These are phyloP conservation scores for Arctostaphylos glauca DNA, from an alignment of 148 eudicot genomes.

Conservation along the genomic window DNA sequence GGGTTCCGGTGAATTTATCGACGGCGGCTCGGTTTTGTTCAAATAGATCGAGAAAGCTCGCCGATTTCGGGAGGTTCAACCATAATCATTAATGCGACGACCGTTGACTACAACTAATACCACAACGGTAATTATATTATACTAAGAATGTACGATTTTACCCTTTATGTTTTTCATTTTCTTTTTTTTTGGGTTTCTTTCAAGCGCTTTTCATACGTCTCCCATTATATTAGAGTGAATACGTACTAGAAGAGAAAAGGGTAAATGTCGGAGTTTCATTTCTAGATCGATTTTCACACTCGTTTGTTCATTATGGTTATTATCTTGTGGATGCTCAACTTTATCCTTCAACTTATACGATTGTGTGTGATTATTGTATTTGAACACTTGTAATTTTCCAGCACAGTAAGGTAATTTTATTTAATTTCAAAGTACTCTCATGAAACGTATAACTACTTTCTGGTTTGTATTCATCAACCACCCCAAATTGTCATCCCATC, in stretches of 20 bases:
- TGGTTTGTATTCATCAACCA: too few relatives aligned
- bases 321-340: too few relatives aligned
- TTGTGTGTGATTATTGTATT: too few relatives aligned
- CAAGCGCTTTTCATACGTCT: neutral
- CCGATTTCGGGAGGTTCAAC: slow-evolving; percentile 72
- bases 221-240: neutral
- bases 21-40: slow-evolving; percentile 58
- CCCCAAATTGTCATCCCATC: too few relatives aligned
- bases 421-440: too few relatives aligned
- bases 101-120: slow-evolving; percentile 8
- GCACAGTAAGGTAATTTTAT: too few relatives aligned
- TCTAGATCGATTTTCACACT: neutral
- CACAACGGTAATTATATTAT: neutral
- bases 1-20: slow-evolving; percentile 39
- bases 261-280: neutral
- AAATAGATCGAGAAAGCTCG: slow-evolving; percentile 78
- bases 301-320: too few relatives aligned
- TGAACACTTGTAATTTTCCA: too few relatives aligned
- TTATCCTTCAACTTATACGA: too few relatives aligned
- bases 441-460: too few relatives aligned
- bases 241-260: neutral
- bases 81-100: slow-evolving; percentile 40
- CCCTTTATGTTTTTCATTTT: slow-evolving; percentile 6
- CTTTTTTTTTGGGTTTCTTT: neutral
- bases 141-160: slow-evolving; percentile 21